phyloP scores from a whole-genome alignment of 1,284 basidiomycete genomes.

The Cystobasidium pallidum region DNA sequence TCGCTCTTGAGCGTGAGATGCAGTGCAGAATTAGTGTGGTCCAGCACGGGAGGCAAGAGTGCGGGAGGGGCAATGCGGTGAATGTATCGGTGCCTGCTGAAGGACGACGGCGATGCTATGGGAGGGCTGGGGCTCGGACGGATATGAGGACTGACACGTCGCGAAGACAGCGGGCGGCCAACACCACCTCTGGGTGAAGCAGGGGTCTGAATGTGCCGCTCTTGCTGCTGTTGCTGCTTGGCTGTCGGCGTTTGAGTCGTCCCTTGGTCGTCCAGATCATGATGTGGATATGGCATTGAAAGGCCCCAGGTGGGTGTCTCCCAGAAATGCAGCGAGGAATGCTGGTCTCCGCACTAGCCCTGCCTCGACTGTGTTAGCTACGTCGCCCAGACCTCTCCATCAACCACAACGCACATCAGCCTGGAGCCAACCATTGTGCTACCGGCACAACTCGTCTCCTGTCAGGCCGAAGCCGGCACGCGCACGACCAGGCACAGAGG shows the following conservation, averaged over 20 bases:
- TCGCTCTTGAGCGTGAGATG: constrained; percentile 26
- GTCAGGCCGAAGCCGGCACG: not conserved
- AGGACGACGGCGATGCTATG: constrained; percentile 1
- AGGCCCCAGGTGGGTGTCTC: not conserved
- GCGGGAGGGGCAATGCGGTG: constrained; percentile 30
- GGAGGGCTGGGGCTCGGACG: constrained; percentile 13
- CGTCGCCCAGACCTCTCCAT: not conserved
- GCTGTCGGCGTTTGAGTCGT: not conserved
- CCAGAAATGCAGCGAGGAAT: not conserved
- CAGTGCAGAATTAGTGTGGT: constrained; percentile 26
- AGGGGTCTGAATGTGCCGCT: not conserved
- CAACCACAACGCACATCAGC: not conserved
- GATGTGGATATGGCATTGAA: constrained; percentile 7
- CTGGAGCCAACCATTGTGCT: not conserved
- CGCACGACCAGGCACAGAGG: not conserved
- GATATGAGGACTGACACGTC: constrained; percentile 17
- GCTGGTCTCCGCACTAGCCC: not conserved
- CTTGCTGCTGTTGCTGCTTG: constrained; percentile 1
- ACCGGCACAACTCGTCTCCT: not conserved
- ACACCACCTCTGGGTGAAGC: not conserved
- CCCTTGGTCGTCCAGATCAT: not conserved
- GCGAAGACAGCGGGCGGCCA: not conserved
- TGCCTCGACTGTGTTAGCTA: not conserved
- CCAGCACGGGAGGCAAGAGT: constrained; percentile 31
- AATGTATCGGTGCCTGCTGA: constrained; percentile 15